Conservation (phyloP, 1,284 basidiomycete genomes). For the Caloboletus firmus region DNA sequence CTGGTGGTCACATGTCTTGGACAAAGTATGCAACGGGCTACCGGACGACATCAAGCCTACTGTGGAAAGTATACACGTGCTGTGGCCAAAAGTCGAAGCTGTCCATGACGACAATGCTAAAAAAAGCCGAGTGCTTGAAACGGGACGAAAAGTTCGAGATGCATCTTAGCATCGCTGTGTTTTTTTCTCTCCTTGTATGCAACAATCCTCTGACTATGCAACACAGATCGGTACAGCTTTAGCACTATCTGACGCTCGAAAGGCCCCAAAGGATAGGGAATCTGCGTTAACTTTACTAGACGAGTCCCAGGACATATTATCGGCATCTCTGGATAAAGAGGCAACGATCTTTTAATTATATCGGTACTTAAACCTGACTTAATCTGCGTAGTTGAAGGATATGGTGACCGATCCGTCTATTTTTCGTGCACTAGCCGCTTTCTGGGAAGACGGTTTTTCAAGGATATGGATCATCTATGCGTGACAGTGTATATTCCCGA, state of each 20-base stretch:
- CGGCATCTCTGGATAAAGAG: slow-evolving; percentile 73
- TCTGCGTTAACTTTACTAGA: slow-evolving; percentile 68
- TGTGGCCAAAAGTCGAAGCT: slow-evolving; percentile 55
- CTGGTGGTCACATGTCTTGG: slow-evolving; percentile 65
- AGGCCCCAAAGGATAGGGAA: slow-evolving; percentile 43
- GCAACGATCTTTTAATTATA: slow-evolving; percentile 39
- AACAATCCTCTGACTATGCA: slow-evolving; percentile 16
- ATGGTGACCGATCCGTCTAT: slow-evolving; percentile 87
- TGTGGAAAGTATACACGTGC: slow-evolving; percentile 48
- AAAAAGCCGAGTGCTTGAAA: slow-evolving; percentile 69
- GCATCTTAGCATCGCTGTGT: slow-evolving; percentile 75
- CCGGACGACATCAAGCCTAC: slow-evolving; percentile 46
- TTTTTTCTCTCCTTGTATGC: slow-evolving; percentile 30
- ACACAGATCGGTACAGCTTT: slow-evolving; percentile 52
- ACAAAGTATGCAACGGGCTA: slow-evolving; percentile 60
- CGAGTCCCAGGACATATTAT: slow-evolving; percentile 73
- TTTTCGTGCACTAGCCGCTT: slow-evolving; percentile 80
- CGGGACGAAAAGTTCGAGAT: slow-evolving; percentile 91
- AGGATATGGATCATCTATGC: slow-evolving; percentile 89
- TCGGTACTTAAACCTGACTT: slow-evolving; percentile 9
- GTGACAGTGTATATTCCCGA: slow-evolving; percentile 98
- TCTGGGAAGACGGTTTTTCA: slow-evolving; percentile 94
- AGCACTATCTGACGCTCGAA: slow-evolving; percentile 50
- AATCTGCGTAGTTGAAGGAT: slow-evolving; percentile 59
- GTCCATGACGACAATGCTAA: slow-evolving; percentile 52